phyloP scores from a whole-genome alignment of 306 rosid genomes.

The Heteromeles arbutifolia region DNA sequence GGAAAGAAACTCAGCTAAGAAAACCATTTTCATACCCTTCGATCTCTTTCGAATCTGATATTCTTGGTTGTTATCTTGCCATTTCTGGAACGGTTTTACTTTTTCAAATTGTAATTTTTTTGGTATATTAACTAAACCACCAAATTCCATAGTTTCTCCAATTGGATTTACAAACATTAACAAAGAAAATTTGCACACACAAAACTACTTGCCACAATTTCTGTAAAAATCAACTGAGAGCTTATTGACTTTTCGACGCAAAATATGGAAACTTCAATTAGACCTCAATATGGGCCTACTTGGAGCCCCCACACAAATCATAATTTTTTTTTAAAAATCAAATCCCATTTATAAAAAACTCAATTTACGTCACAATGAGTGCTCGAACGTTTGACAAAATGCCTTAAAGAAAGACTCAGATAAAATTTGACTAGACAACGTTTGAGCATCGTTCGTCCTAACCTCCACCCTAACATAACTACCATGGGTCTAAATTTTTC shows the following conservation, averaged over 20 bases:
- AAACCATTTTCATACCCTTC: neutral
- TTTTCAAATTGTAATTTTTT: neutral
- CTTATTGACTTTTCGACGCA: neutral
- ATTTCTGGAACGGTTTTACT: neutral
- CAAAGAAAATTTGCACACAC: neutral
- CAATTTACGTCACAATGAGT: too few species aligned
- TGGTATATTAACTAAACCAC: neutral
- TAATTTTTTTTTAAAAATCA: too few species aligned
- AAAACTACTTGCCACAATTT: neutral
- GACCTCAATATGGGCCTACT: neutral
- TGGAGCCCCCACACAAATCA: neutral
- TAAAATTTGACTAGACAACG: neutral
- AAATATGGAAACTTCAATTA: neutral
- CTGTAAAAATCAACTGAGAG: neutral
- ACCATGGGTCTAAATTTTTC: neutral
- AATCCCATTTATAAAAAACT: too few species aligned
- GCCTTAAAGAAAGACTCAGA: neutral
- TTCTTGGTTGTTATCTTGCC: neutral
- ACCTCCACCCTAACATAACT: constrained; percentile 1
- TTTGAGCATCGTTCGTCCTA: neutral
- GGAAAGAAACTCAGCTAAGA: neutral
- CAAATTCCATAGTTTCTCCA: neutral
- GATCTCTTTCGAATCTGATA: neutral
- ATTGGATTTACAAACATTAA: neutral
- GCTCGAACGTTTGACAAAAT: too few species aligned